Evolutionary conservation across 176 grass and related monocot species (phyloP), one percentile per base, ranked within the genome.

Genomic region (Lolium multiflorum): DNA sequence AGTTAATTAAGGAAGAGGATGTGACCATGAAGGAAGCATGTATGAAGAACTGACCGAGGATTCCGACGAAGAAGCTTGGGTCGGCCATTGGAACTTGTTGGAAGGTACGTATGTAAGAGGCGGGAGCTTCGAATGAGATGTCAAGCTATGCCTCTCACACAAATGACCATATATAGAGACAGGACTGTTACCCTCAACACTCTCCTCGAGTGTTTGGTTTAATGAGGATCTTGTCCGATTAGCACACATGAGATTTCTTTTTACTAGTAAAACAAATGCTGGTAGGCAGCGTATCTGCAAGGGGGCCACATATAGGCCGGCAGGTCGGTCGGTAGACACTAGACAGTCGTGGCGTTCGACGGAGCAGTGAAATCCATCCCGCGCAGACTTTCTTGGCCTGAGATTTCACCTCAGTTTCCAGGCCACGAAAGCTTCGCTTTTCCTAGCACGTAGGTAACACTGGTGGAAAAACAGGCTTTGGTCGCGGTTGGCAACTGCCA

Each of bases 51-150:
- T 89, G 51, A 91, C 93, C 91, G 35, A 85, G 0, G 39, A 95
- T 87, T 55, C 93, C 93, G 68, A 95, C 55, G 57, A 93, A 84
- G 91, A 95, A 95, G 91, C 90, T 92, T 11, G 86, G 58, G 44
- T 78, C 81, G 72, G 79, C 86, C 93, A 95, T 95, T 76, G 67
- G 72, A 84, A 31, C 52, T 47, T 84, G 17, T 12, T 39, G 44
- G 11, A 54, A 11, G 28, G 79, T 50, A 18, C 22, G 79, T 66
- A 35, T 3, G 31, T 35, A 20, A 21, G 31, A 59, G 9, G 5
- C 17, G 31, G 59, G 31, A 77, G 83, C 13, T 77, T 24, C 1
- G 35, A 75, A 57, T 75, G 3, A 8, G 74, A 79, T 70, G 37
- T 10, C 35, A n/a, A 69, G 62, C 39, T 58, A 59, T 2, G 54